Base-by-base conservation (phyloP, 2,329 filamentous ascomycete species). In the Trichoderma arundinaceum region DNA sequence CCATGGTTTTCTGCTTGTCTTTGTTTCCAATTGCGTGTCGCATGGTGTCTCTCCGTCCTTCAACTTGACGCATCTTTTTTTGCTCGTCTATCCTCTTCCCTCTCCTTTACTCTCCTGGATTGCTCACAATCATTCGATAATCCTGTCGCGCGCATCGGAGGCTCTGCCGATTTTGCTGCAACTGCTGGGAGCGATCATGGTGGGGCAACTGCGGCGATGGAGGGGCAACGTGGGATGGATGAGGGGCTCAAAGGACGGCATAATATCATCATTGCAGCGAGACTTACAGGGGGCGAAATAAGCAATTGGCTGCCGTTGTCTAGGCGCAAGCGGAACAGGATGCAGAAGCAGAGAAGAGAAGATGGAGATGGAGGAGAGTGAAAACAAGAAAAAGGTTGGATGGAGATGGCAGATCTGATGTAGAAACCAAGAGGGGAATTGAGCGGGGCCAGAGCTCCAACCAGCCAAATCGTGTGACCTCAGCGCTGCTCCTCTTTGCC, bases 401-500 rank as follows among this genome's bases (percentile, higher is more conserved):
- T 44, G 5, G 28, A 10, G 17, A 44, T 35, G 59, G 64, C 43
- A 43, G 57, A 51, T 48, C 41, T 53, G 38, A 46, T 32, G 49
- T 63, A 35, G 64, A 49, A 66, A 38, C 41, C 19, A 56, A 17
- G 46, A 41, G 46, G 44, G 17, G 38, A 52, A 4, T 28, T 8
- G 44, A 35, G 56, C 56, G 46, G 56, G 64, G 56, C 64, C 38
- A 33, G 3, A 44, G 46, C 59, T 41, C 49, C 49, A 17, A 17
- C 49, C 49, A 33, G 49, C 35, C 59, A 17, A 51, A 49, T 44
- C 59, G 59, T 63, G 59, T 63, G 59, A 63, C 59, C 59, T 62
- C 59, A 54, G 46, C 39, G 39, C 38, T 22, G 46, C 59, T 62
- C 59, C 59, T 52, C 38, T 51, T 73, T 74, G 68, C 72, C 74